Base-by-base conservation (phyloP, 2,329 filamentous ascomycete genomes). In the Pseudocercospora pini-densiflorae region DNA sequence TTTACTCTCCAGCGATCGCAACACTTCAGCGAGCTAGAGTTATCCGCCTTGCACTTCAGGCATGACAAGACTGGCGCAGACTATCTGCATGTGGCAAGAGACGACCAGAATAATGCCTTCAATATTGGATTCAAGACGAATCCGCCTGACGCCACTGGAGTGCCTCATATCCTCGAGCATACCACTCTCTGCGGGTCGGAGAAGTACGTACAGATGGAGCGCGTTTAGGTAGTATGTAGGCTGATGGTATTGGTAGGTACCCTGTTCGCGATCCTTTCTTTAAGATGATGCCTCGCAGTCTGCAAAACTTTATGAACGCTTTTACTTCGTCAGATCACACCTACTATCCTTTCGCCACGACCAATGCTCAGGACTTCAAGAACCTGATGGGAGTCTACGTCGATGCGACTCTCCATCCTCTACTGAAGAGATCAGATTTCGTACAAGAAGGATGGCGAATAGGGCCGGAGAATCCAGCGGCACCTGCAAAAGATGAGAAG, bases 221-320 rank as follows among this genome's bases (percentile, higher is more conserved):
- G 19, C 14, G 23, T 21, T 21, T 47, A 57, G 45, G 36, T 36
- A 47, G 29, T 9, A 62, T 54, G 64, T 65, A 68, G 68, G 71
- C 73, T 74, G 72, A 74, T 74, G 62, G 67, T 66, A 62, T 27
- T 54, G 65, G 60, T 77, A 94, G 92, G 79, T 97, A 94, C 77
- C 95, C 95, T n/a, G 94, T 99, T 65, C 92, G 95, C 68, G 95
- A 99, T 76, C 95, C 95, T 0, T 99, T 99, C 85, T 99, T 99
- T 85, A 99, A 98, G 86, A 99, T 99, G 95, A 87, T 99, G 27
- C 95, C 95, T 23, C 89, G 95, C 73, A 97, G 95, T 5, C 86
- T 99, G n/a, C 97, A 95, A 70, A 99, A 98, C 81, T 99, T 97
- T 77, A 99, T 99, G 95, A 99, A 99, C 79, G 95, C 95, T 68